Evolutionary conservation across 2,329 filamentous ascomycete genomes (phyloP).

Genomic region (Cladophialophora psammophila): DNA sequence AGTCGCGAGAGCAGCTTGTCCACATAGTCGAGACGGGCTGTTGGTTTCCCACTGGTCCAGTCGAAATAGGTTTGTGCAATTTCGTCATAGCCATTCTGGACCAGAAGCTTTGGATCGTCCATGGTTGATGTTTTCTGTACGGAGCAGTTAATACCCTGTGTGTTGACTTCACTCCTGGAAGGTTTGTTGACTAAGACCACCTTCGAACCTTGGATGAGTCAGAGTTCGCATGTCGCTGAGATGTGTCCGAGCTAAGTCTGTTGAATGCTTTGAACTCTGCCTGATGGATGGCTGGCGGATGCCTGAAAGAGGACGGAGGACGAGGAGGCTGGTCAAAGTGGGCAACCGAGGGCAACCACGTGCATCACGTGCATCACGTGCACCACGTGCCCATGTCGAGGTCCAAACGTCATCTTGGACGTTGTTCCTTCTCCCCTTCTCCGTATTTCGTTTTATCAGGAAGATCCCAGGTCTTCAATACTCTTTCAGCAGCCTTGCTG

Average conservation of each 20-base stretch:
- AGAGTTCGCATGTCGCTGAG: neutral
- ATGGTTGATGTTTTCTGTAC: neutral
- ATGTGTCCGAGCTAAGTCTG: neutral
- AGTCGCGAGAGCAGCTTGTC: slow-evolving; percentile 42
- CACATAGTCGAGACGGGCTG: slow-evolving; percentile 46
- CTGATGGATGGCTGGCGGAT: neutral
- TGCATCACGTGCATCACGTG: neutral
- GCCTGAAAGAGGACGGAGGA: neutral
- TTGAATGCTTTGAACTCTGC: neutral
- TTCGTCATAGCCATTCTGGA: slow-evolving; percentile 45
- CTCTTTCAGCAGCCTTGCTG: neutral
- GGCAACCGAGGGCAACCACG: no score
- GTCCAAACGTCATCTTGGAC: neutral
- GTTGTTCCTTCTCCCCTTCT: neutral
- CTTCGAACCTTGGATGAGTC: neutral
- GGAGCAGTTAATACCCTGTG: neutral
- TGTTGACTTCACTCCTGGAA: neutral
- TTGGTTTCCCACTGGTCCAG: slow-evolving; percentile 45
- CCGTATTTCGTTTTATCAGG: neutral
- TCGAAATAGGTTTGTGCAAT: slow-evolving; percentile 48
- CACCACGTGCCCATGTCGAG: neutral
- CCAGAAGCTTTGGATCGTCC: slow-evolving; percentile 19
- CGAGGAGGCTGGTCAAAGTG: no score
- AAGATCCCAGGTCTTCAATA: neutral
- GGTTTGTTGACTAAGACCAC: neutral